Evolutionary conservation across 1,284 basidiomycete genomes (phyloP), one percentile per base, ranked within the genome.

Genomic region (Xanthoconium separans): DNA sequence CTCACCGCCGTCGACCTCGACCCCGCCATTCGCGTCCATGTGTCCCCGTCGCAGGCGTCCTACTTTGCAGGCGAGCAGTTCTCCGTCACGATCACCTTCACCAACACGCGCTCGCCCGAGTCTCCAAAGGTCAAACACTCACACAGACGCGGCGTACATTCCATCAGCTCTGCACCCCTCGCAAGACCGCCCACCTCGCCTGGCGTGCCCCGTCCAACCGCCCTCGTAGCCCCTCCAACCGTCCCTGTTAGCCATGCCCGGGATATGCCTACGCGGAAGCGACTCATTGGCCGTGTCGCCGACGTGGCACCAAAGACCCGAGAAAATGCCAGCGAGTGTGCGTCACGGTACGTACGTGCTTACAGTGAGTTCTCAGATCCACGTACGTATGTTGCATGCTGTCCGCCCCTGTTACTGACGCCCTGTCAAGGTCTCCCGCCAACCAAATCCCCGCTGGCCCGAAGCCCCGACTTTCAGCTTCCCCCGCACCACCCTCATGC

Each of bases 1-100:
- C 47, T 53, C 43, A 10, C 51, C 6, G 39, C 56, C 2, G 46
- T 39, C 22, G 65, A 66, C 50, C 39, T 62, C 43, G 81, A 83
- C 53, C 72, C 80, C 22, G 74, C 77, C 37, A 79, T 90, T 11
- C 82, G 84, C 43, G 82, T 90, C 44, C 77, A 82, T 30, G 84
- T 89, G 27, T 79, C 85, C 0, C 95, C 95, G 4, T 79, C 87
- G 0, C 89, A 94, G 59, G 90, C 92, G 0, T 91, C 92, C 0
- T 97, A 91, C 74, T 98, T 95, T 70, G 93, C 95, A 1, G 95
- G 95, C 56, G 95, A 98, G 70, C 77, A 82, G 1, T 92, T 96
- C 71, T 78, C 84, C 7, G 91, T 92, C 16, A 87, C 83, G 6
- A 86, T 98, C 65, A 89, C 91, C 1, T 93, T 97, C 72, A 89